A percentile compares a stretch with the other conserved stretches of the same genome.
Conservation (phyloP, 1,139 yeast genomes). For the Nakaseomyces uthaithaninus region DNA sequence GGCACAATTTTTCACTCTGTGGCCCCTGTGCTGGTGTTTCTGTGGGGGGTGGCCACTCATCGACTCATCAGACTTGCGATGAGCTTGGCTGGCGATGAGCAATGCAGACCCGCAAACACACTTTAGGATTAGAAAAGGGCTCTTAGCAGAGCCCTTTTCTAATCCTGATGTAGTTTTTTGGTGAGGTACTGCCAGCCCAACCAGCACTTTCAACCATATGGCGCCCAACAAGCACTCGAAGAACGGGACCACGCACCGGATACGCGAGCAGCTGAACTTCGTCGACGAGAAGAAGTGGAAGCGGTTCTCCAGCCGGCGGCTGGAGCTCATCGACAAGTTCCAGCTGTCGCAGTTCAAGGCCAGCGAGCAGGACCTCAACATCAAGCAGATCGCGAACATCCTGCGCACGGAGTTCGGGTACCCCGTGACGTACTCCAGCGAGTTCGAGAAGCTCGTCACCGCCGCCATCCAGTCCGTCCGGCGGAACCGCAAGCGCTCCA, state of each 20-base stretch:
- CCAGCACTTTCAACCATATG: too few species aligned
- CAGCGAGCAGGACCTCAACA: constrained; percentile 81
- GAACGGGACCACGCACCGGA: constrained; percentile 67
- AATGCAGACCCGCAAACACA: too few species aligned
- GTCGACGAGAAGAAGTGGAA: constrained; percentile 81
- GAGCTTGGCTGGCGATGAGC: too few species aligned
- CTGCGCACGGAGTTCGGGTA: constrained; percentile 71
- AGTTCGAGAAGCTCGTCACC: constrained; percentile 81
- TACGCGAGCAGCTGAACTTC: constrained; percentile 66
- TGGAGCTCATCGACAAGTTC: constrained; percentile 78
- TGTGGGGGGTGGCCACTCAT: too few species aligned
- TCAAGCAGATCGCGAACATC: constrained; percentile 65
- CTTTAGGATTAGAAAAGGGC: too few species aligned
- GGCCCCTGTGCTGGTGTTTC: too few species aligned
- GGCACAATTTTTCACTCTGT: too few species aligned
- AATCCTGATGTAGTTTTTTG: too few species aligned
- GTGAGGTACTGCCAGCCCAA: too few species aligned
- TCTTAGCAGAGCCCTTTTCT: too few species aligned
- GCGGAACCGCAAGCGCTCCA: constrained; percentile 54
- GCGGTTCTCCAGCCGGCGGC: constrained; percentile 74
- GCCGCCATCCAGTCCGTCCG: constrained; percentile 85
- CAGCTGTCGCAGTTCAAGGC: constrained; percentile 76
- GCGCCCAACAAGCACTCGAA: constrained; percentile 5
- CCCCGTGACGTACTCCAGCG: constrained; percentile 47
- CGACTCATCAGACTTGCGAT: too few species aligned